Percentiles rank a stretch among this genome's conserved stretches.
Evolutionary conservation across 192 early-diverging fungal genomes (phyloP).

Genomic region (Thamnidium elegans): DNA sequence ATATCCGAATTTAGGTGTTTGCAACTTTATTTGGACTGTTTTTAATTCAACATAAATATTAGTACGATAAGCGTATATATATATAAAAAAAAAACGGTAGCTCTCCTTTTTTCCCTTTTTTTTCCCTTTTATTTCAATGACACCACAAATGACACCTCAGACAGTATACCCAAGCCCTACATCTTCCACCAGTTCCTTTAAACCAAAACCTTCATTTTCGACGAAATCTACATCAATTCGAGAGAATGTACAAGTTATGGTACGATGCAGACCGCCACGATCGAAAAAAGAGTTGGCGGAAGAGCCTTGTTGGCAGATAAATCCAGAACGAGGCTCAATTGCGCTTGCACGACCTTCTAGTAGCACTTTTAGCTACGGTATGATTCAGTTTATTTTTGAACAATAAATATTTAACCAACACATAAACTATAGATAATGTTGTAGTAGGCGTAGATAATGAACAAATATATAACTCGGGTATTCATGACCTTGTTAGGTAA

Average conservation of each 20-base stretch:
- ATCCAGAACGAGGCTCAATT: conserved; percentile 22
- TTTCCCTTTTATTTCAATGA: too few relatives aligned
- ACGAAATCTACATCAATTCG: conserved; percentile 6
- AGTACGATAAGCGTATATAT: too few relatives aligned
- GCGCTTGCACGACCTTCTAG: conserved; percentile 3
- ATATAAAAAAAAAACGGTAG: too few relatives aligned
- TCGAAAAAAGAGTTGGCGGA: conserved; percentile 49
- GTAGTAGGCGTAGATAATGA: conserved; percentile 53
- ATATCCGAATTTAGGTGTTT: too few relatives aligned
- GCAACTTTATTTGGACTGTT: too few relatives aligned
- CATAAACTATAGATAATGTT: conserved; percentile 39
- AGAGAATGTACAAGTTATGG: conserved; percentile 62
- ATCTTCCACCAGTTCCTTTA: background rate
- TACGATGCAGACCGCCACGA: conserved; percentile 69
- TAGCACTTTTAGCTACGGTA: background rate
- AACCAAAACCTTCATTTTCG: background rate
- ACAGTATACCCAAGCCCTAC: background rate
- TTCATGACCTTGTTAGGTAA: conserved; percentile 30
- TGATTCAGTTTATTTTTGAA: background rate
- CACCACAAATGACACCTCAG: too few relatives aligned
- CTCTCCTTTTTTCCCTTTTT: too few relatives aligned
- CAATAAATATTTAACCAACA: background rate
- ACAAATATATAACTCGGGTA: conserved; percentile 47
- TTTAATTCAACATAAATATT: too few relatives aligned
- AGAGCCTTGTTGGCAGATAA: conserved; percentile 45